These are phyloP conservation scores for Filobasidium wieringae DNA, from an alignment of 768 basidiomycete genomes.

Conservation along the genomic window DNA sequence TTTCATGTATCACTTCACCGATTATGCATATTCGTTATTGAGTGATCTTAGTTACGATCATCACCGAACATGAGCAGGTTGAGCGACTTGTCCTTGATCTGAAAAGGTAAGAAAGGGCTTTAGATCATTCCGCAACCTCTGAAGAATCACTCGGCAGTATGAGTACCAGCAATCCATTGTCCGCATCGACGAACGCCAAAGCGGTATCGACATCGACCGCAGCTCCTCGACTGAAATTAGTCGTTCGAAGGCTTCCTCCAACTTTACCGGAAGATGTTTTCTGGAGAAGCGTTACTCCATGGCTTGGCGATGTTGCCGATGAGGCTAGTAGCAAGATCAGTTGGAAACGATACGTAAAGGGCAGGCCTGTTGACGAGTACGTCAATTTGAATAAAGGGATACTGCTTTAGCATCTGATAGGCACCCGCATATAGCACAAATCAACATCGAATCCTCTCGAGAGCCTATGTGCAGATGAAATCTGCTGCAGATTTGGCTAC, in stretches of 20 bases:
- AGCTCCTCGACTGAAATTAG: conserved; percentile 48
- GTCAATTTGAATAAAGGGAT: conserved; percentile 51
- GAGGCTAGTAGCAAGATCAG: conserved; percentile 12
- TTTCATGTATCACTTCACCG: too few species aligned
- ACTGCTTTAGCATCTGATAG: background rate
- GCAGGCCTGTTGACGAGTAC: conserved; percentile 39
- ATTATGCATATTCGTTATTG: too few species aligned
- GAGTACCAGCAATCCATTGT: too few species aligned
- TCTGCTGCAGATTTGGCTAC: conserved; percentile 54
- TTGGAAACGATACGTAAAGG: conserved; percentile 32
- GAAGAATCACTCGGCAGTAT: too few species aligned
- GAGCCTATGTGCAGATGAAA: conserved; percentile 87
- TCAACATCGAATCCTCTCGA: conserved; percentile 72
- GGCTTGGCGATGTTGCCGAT: conserved; percentile 40
- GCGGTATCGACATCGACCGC: conserved; percentile 1
- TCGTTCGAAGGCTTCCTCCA: conserved; percentile 77
- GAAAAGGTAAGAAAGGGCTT: too few species aligned
- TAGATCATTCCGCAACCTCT: too few species aligned
- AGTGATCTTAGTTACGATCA: too few species aligned
- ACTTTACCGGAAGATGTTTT: conserved; percentile 85
- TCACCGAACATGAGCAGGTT: too few species aligned
- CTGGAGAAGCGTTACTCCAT: conserved; percentile 77
- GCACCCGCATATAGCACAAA: conserved; percentile 46
- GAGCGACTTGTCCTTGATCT: too few species aligned
- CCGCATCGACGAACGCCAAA: background rate